Base-by-base conservation (phyloP, 345 rosid genomes). In the Ailanthus altissimus region DNA sequence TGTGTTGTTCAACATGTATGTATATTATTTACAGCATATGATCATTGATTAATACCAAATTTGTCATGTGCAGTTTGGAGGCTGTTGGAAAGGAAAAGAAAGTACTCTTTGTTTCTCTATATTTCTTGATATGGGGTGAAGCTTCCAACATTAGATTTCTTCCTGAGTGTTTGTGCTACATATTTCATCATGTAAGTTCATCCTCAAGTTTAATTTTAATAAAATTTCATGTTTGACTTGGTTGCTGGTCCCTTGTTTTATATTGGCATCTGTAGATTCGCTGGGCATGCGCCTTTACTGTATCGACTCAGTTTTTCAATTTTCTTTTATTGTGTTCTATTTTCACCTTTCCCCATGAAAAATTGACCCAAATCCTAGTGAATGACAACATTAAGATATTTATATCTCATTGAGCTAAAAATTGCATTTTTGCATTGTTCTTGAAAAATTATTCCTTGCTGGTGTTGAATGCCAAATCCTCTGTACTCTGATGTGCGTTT, bases 91-190 rank as follows among this genome's bases (percentile, higher is more conserved):
- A 83, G 88, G 97, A 96, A 81, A 93, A 93, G 92, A 92, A 87
- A 81, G 21, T 93, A 70, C 92, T 92, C 47, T 91, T 87, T 80
- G 85, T 93, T 71, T 92, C 94, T 51, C 80, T 96, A 83, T 96
- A 93, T 83, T 93, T 88, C 78, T 84, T 91, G 67, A 92, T 96
- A 72, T 96, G 99, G 99, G 99, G 99, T 18, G 97, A 93, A 85
- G 97, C 97, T 81, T 76, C 96, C 77, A 93, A 93, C 79, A 75
- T 91, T 71, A 88, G 97, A 85, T 93, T 87, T 81, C 91, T 93
- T 87, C 97, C 97, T 28, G 97, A 93, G 86, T 93, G 97, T 84
- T 80, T 93, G 81, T 93, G 97, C 90, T 93, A 96, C 89, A 91
- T 96, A 80, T 96, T 93, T 83, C 99, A 96, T 86, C 92, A 96